Base-by-base conservation (phyloP, 202 grass and related monocot species). In the Schoenoplectus tabernaemontani region DNA sequence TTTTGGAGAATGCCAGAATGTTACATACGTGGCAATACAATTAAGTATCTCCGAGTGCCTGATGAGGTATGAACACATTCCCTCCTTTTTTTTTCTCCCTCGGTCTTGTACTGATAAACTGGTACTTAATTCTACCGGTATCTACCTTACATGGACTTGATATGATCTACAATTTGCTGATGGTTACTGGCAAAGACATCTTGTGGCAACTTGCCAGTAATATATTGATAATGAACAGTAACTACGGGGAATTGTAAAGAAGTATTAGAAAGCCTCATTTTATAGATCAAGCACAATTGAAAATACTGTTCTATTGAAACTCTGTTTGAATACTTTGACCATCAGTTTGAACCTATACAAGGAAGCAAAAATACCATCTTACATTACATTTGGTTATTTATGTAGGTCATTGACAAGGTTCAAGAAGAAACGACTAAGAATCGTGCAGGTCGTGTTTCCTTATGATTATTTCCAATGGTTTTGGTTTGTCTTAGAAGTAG, bases 1-100 rank as follows among this genome's bases (percentile, higher is more conserved):
- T 99, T 99, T 84, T 99, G 96, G 96, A 95, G 92, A 82, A 96
- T 95, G 96, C 96, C 91, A 0, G 96, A 99, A 64, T 99, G 96
- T 83, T 99, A 99, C 67, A 99, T 99, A 15, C 88, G 96, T 1
- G 96, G 96, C 12, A 99, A 99, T 82, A 99, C 96, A 11, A 99
- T 99, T 51, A 99, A 99, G 81, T 99, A 99, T 91, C 92, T 99
- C 77, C 83, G 96, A 47, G 96, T 99, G 82, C 96, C 96, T 78
- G 92, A 99, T 78, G 96, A 99, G 90, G 96, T 99, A 90, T 81
- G 53, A 16, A 1, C 16, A 11, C 53, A 48, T 34, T 54, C 57
- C 13, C 38, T 30, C 1, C 10, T 74, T 51, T 51, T 32, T 4
- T 51, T 71, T 23, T 24, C 28, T 20, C 12, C 30, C 68, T 50